These are phyloP conservation scores for Plasmodium yoelii DNA, from an alignment of 169 alveolate genomes.

Conservation along the genomic window DNA sequence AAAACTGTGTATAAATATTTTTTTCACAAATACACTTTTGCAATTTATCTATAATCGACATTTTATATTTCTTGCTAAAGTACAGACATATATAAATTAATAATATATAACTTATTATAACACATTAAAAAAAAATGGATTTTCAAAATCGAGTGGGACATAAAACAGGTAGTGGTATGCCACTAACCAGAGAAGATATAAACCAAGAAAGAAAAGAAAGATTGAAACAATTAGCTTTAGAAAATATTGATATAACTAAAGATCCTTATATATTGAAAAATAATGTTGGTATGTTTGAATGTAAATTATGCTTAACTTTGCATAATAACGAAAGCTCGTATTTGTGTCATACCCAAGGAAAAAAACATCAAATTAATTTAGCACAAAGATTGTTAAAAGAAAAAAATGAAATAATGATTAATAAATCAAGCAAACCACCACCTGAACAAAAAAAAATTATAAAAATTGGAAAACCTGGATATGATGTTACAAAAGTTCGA, in stretches of 20 bases:
- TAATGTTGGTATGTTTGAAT: constrained; percentile 94
- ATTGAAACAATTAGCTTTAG: constrained; percentile 95
- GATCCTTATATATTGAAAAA: constrained; percentile 98
- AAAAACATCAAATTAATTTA: constrained; percentile 96
- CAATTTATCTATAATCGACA: too few relatives aligned
- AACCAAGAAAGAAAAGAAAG: constrained; percentile 97
- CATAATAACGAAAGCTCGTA: constrained; percentile 98
- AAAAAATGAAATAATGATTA: constrained; percentile 84
- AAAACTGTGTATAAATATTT: too few relatives aligned
- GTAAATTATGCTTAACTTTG: constrained; percentile 97
- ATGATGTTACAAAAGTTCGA: constrained; percentile 95
- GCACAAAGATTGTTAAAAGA: constrained; percentile 97
- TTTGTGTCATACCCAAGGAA: constrained; percentile 99
- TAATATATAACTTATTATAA: too few relatives aligned
- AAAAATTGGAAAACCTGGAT: constrained; percentile 98
- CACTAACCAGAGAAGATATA: constrained; percentile 95
- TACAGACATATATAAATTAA: too few relatives aligned
- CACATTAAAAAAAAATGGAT: constrained; percentile 90
- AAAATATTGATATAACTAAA: constrained; percentile 95
- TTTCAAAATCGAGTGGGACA: constrained; percentile 97
- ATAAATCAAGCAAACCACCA: constrained; percentile 38
- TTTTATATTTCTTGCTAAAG: too few relatives aligned
- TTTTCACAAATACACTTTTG: too few relatives aligned
- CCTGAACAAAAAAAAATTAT: constrained; percentile 80
- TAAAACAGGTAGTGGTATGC: constrained; percentile 98